These are phyloP conservation scores for Ogataea thermomethanolica DNA, from an alignment of 805 yeast genomes.

Conservation along the genomic window DNA sequence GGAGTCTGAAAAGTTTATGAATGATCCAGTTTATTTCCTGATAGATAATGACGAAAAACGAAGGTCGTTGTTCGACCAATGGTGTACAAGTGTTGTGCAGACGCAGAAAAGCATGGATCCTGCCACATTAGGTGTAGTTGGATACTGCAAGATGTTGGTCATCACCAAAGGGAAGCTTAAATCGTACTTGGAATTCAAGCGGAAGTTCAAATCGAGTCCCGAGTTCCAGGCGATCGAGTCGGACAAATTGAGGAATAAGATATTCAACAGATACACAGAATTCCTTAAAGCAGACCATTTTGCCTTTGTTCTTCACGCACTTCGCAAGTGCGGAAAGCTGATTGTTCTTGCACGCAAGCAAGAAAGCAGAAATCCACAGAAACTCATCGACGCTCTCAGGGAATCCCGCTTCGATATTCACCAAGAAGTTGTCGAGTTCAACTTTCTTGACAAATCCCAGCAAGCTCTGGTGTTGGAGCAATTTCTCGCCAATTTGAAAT, in stretches of 20 bases:
- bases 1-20: slow-evolving; percentile 18
- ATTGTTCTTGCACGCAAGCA: slow-evolving; percentile 6
- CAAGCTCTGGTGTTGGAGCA: slow-evolving; percentile 5
- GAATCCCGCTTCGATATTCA: slow-evolving; percentile 5
- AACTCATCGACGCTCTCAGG: slow-evolving; percentile 1
- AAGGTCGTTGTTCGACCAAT: slow-evolving; percentile 22
- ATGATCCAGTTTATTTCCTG: slow-evolving; percentile 23
- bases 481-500: slow-evolving; percentile 4
- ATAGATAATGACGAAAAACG: slow-evolving; percentile 19
- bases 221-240: slow-evolving; percentile 13
- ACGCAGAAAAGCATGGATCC: slow-evolving; percentile 7
- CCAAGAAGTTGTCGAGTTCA: slow-evolving; percentile 11
- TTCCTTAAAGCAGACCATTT: slow-evolving; percentile 11
- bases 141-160: slow-evolving; percentile 10
- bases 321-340: slow-evolving; percentile 5
- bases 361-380: neutral
- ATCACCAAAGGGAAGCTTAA: slow-evolving; percentile 13
- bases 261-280: slow-evolving; percentile 15
- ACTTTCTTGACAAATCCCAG: slow-evolving; percentile 7
- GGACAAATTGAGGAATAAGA: slow-evolving; percentile 17
- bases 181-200: slow-evolving; percentile 29
- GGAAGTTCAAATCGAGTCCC: slow-evolving; percentile 15
- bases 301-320: slow-evolving; percentile 3
- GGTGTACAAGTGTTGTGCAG: slow-evolving; percentile 17
- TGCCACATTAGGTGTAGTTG: slow-evolving; percentile 6